Evolutionary conservation across 2,329 filamentous ascomycete genomes (phyloP).

Genomic region (Penicillium nordicum): DNA sequence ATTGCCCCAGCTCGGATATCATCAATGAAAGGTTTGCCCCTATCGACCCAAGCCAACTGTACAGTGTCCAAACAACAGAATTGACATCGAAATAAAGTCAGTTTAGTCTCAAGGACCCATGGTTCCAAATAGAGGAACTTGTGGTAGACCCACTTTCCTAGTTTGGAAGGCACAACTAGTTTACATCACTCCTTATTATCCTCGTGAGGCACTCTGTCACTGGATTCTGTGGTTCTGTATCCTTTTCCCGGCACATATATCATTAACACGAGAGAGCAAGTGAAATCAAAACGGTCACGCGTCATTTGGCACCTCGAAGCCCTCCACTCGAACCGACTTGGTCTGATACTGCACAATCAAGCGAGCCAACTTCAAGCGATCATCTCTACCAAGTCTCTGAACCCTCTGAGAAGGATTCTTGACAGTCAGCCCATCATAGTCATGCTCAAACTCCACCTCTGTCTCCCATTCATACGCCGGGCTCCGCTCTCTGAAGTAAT

Average conservation of each 20-base stretch:
- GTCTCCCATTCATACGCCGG: constrained; percentile 3
- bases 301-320: constrained; percentile 1
- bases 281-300: background rate
- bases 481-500: constrained; percentile 6
- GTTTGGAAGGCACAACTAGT: background rate
- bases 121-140: background rate
- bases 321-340: constrained; percentile 6
- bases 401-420: background rate
- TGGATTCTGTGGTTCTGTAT: background rate
- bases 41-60: background rate
- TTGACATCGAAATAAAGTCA: too few species aligned
- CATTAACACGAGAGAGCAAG: background rate
- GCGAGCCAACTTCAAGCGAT: constrained; percentile 7
- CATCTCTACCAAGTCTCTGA: background rate
- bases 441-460: constrained; percentile 4
- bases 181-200: background rate
- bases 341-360: constrained; percentile 4
- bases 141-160: background rate
- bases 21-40: background rate
- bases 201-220: too few species aligned
- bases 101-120: background rate
- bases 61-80: background rate
- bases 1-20: background rate
- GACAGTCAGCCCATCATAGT: background rate
- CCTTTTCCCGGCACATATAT: too few species aligned